Evolutionary conservation across 768 basidiomycete genomes (phyloP), one percentile per base, ranked within the genome.

Genomic region (Zangia roseola): DNA sequence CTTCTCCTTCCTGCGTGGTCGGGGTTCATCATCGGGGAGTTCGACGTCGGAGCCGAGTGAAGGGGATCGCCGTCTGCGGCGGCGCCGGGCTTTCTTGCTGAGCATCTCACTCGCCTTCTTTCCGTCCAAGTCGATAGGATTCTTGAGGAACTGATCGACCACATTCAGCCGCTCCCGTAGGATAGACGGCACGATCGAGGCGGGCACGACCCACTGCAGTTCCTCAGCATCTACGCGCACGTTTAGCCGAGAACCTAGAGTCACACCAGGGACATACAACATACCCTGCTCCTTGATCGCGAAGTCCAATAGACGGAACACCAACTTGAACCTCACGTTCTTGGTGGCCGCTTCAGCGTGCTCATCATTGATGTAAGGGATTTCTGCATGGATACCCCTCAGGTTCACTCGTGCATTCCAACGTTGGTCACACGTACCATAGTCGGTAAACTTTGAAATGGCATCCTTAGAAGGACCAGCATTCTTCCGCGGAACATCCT

Each of bases 161-260:
- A 94, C 82, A 44, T 78, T 79, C 58, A 88, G 70, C 42, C 79
- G 84, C 43, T 79, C 75, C 64, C 83, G 76, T 30, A 98, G 72
- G 42, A 87, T 81, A 6, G 79, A 69, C 0, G 89, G 87, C 16
- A 78, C 62, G 46, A 91, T 74, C n/a, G 73, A 67, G 9, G 83
- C 78, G 25, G 94, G 93, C 42, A 97, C 77, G 53, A 82, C 84
- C 93, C 94, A 98, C 64, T 91, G 82, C 25, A 86, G 70, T 60
- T 90, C 88, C 24, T 85, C 81, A 24, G 77, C 78, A 57, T 79
- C 87, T 87, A 47, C 41, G 21, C 43, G 10, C 21, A 28, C 35
- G 19, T 47, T 59, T 39, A 49, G 57, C 21, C 37, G 19, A 17
- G 31, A 48, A 21, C 42, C n/a, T 44, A 52, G 28, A 23, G 21